A percentile compares a stretch with the other conserved stretches of the same genome.
These are phyloP conservation scores for Aspergillus udagawae DNA, from an alignment of 2,329 filamentous ascomycete genomes.

Conservation along the genomic window DNA sequence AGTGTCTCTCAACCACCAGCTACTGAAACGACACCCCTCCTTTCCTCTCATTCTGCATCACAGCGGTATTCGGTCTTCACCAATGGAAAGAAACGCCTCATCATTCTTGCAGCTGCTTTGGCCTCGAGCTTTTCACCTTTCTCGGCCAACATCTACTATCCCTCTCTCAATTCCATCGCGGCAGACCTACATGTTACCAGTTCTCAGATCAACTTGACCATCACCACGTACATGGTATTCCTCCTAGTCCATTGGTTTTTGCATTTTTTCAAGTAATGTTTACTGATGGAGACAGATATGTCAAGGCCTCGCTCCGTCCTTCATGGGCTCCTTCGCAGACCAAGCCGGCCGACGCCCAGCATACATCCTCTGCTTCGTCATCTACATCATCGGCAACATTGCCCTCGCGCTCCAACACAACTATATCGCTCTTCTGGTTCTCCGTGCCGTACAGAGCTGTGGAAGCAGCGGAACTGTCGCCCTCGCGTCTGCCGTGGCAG, in stretches of 20 bases:
- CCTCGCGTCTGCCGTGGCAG: constrained; percentile 37
- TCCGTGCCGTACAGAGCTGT: constrained; percentile 43
- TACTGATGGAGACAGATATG: constrained; percentile 33
- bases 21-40: constrained; percentile 16
- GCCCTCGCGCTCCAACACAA: constrained; percentile 37
- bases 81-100: constrained; percentile 29
- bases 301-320: constrained; percentile 49
- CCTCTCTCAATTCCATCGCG: constrained; percentile 33
- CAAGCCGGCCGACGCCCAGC: constrained; percentile 46
- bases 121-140: constrained; percentile 42
- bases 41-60: not conserved
- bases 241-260: not conserved
- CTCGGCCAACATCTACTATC: constrained; percentile 44
- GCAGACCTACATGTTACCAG: constrained; percentile 25
- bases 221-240: constrained; percentile 33
- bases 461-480: constrained; percentile 41
- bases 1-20: not conserved
- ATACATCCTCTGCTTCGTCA: constrained; percentile 43
- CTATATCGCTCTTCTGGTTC: constrained; percentile 34
- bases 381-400: constrained; percentile 42
- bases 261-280: not conserved
- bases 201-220: constrained; percentile 24
- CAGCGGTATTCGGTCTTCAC: constrained; percentile 31
- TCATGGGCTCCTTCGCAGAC: constrained; percentile 47
- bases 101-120: constrained; percentile 36